A percentile compares a stretch with the other conserved stretches of the same genome.
These are phyloP conservation scores for Colletotrichum falcatum DNA, from an alignment of 2,329 filamentous ascomycete species.

Conservation along the genomic window DNA sequence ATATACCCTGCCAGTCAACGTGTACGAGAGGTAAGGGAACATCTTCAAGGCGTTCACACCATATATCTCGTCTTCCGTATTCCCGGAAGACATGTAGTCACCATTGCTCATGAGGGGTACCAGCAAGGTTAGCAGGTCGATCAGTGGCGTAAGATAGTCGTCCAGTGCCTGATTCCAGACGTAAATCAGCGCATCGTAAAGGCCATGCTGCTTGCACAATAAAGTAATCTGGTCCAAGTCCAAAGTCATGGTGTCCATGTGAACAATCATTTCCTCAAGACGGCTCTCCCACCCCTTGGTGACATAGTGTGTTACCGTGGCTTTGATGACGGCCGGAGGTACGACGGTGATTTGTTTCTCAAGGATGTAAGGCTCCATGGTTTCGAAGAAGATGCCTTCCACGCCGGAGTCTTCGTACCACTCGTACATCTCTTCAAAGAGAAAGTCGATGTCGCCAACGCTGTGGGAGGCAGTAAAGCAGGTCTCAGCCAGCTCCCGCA, in stretches of 20 bases:
- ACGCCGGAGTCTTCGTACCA: conserved; percentile 84
- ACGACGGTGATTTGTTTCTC: conserved; percentile 79
- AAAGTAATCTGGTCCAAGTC: conserved; percentile 94
- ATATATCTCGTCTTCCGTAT: conserved; percentile 70
- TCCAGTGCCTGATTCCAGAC: conserved; percentile 93
- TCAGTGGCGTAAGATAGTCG: conserved; percentile 92
- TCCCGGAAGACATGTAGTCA: conserved; percentile 63
- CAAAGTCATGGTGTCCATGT: conserved; percentile 89
- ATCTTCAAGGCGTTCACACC: conserved; percentile 85
- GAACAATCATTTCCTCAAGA: conserved; percentile 94
- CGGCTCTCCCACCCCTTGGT: conserved; percentile 79
- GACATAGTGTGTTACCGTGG: conserved; percentile 85
- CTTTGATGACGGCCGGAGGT: conserved; percentile 87
- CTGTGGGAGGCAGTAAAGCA: conserved; percentile 87
- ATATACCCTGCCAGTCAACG: conserved; percentile 90
- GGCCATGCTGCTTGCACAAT: conserved; percentile 88
- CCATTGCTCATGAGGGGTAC: conserved; percentile 68
- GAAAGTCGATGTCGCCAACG: conserved; percentile 82
- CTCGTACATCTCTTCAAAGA: conserved; percentile 92
- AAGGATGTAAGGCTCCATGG: conserved; percentile 88
- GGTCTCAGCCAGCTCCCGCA: conserved; percentile 83
- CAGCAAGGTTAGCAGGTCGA: conserved; percentile 82
- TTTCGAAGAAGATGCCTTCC: conserved; percentile 85
- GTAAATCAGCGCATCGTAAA: conserved; percentile 96
- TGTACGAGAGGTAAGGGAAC: conserved; percentile 94